Conservation (phyloP, 2,329 filamentous ascomycete genomes). For the Chalaropsis thielavioides region DNA sequence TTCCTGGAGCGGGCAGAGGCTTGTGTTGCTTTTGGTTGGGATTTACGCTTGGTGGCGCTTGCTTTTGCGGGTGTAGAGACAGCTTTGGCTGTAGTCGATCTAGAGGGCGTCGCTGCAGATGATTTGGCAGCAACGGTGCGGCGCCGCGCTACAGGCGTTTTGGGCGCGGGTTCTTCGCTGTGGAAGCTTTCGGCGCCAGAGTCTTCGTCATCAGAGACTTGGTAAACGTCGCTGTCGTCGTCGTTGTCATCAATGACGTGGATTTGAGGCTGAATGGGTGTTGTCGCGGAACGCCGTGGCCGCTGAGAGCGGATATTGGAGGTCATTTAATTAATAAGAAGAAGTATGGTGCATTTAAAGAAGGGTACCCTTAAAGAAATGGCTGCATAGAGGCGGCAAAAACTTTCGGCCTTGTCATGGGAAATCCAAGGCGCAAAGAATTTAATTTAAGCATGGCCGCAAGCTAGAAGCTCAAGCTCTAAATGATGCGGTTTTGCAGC, state of each 20-base stretch:
- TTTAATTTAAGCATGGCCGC: not conserved
- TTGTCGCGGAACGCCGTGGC: constrained; percentile 8
- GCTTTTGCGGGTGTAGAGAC: constrained; percentile 24
- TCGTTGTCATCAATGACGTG: constrained; percentile 1
- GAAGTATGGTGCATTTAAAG: not conserved
- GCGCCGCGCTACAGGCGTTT: constrained; percentile 1
- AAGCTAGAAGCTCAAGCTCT: not conserved
- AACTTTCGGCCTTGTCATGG: not conserved
- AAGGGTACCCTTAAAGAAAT: not conserved
- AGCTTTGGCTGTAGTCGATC: constrained; percentile 17
- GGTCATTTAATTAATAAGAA: not conserved
- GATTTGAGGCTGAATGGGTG: not conserved
- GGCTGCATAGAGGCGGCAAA: not conserved
- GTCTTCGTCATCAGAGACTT: constrained; percentile 23
- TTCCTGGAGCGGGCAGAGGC: constrained; percentile 22
- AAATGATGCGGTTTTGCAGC: not conserved
- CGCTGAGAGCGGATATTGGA: not conserved
- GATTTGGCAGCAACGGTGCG: not conserved
- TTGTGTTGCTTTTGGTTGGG: constrained; percentile 16
- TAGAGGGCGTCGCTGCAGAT: not conserved
- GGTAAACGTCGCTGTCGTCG: constrained; percentile 25
- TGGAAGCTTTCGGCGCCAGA: constrained; percentile 23
- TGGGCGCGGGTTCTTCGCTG: not conserved
- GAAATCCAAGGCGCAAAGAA: not conserved
- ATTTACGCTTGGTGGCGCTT: not conserved